Percentiles rank a stretch among this genome's conserved stretches.
These are phyloP conservation scores for Centaurea solstitialis DNA, from an alignment of 129 eudicot species.

Conservation along the genomic window DNA sequence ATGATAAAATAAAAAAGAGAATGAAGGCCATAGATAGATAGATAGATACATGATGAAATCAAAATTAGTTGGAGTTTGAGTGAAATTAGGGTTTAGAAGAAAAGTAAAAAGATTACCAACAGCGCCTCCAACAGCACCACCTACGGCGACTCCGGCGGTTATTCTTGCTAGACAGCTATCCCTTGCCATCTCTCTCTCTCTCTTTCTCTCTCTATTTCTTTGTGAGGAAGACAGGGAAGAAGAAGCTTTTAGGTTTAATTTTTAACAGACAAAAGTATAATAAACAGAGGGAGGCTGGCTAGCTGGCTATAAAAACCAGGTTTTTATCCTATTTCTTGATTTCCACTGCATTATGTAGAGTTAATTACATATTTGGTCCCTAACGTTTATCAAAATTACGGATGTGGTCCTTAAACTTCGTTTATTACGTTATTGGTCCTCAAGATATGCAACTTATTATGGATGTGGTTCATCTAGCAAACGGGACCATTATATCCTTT, in stretches of 20 bases:
- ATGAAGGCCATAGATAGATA: not conserved
- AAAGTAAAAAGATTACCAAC: slow-evolving; percentile 33
- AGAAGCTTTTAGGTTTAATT: slow-evolving; percentile 10
- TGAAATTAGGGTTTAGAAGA: slow-evolving; percentile 19
- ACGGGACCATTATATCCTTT: too few species aligned
- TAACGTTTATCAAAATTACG: too few species aligned
- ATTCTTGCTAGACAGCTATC: slow-evolving; percentile 52
- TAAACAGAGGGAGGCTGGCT: too few species aligned
- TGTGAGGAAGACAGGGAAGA: not conserved
- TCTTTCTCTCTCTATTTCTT: not conserved
- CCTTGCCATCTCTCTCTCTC: slow-evolving; percentile 38
- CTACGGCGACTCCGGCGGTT: slow-evolving; percentile 60
- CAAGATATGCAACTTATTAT: too few species aligned
- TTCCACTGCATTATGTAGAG: too few species aligned
- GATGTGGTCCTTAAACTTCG: too few species aligned
- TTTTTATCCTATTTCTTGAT: too few species aligned
- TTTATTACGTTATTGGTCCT: too few species aligned
- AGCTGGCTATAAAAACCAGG: too few species aligned
- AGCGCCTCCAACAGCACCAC: slow-evolving; percentile 66
- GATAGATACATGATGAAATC: too few species aligned
- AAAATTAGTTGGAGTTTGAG: not conserved
- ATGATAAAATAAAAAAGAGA: not conserved
- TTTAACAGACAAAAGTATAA: slow-evolving; percentile 1
- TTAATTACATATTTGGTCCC: too few species aligned
- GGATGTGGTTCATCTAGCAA: too few species aligned